Conservation (phyloP, 2,329 filamentous ascomycete species). For the Fusarium duplospermum region DNA sequence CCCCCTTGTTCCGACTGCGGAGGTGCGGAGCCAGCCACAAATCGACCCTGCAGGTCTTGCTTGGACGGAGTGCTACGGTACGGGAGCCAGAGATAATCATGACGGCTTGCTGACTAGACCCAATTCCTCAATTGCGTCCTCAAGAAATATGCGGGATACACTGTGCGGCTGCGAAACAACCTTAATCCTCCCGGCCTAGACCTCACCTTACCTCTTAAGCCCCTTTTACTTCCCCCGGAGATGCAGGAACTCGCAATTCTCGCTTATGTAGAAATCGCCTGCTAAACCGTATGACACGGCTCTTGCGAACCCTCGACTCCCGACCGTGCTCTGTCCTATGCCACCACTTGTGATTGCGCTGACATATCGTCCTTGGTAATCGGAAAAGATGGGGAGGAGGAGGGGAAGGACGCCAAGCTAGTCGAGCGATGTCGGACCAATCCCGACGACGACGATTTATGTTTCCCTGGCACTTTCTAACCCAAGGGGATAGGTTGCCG, state of each 20-base stretch:
- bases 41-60: constrained; percentile 24
- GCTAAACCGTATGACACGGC: constrained; percentile 39
- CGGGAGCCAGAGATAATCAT: constrained; percentile 18
- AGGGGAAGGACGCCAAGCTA: not conserved
- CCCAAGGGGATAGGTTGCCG: constrained; percentile 33
- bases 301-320: not conserved
- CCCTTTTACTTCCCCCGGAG: constrained; percentile 34
- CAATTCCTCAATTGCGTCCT: constrained; percentile 27
- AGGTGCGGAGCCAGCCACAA: constrained; percentile 41
- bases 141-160: constrained; percentile 16
- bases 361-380: constrained; percentile 42
- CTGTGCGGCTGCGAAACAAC: constrained; percentile 17
- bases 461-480: constrained; percentile 19
- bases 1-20: constrained; percentile 44
- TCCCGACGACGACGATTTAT: constrained; percentile 36
- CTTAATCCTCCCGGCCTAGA: constrained; percentile 3
- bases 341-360: constrained; percentile 37
- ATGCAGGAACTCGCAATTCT: constrained; percentile 27
- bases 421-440: constrained; percentile 44
- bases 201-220: not conserved
- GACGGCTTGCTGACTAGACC: constrained; percentile 25
- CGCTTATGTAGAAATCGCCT: constrained; percentile 32
- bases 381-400: constrained; percentile 15
- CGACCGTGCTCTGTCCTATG: constrained; percentile 23
- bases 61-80: not conserved